Conservation (phyloP, 83 land plant species). For the Isoetes engelmannii region DNA sequence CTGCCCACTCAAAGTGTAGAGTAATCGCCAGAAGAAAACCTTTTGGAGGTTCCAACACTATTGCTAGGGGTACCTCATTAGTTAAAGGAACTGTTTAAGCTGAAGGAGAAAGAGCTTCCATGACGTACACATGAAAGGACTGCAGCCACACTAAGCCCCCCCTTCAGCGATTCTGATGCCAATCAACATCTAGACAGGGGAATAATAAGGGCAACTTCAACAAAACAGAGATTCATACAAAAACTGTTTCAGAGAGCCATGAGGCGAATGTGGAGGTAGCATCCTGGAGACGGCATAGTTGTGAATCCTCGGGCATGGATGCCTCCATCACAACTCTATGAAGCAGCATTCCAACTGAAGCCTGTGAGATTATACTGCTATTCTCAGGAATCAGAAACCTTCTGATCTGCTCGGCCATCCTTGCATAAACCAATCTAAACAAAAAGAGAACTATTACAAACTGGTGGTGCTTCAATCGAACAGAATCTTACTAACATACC, state of each 20-base stretch:
- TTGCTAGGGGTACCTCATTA: too few relatives aligned
- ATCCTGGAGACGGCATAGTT: conserved; percentile 20
- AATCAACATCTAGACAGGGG: too few relatives aligned
- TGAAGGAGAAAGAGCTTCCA: too few relatives aligned
- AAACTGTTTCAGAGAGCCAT: conserved; percentile 10
- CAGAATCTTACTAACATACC: conserved; percentile 6
- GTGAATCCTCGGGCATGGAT: conserved; percentile 14
- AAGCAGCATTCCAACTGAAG: conserved; percentile 2
- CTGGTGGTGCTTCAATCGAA: not conserved
- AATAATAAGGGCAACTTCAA: too few relatives aligned
- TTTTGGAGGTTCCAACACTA: too few relatives aligned
- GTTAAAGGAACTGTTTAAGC: too few relatives aligned
- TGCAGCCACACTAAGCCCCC: too few relatives aligned
- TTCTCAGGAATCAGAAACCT: conserved; percentile 11
- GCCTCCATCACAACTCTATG: conserved; percentile 18
- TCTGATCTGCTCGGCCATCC: conserved; percentile 19
- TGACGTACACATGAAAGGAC: too few relatives aligned
- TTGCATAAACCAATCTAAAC: conserved; percentile 8
- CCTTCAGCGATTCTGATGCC: too few relatives aligned
- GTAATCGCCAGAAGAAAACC: too few relatives aligned
- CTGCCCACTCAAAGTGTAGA: too few relatives aligned
- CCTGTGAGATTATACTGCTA: not conserved
- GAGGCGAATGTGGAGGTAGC: conserved; percentile 15
- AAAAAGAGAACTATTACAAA: not conserved
- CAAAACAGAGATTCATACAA: not conserved